Percentiles rank a stretch among this genome's conserved stretches.
These are phyloP conservation scores for Isabelozyma heimii DNA, from an alignment of 805 yeast species.

Conservation along the genomic window DNA sequence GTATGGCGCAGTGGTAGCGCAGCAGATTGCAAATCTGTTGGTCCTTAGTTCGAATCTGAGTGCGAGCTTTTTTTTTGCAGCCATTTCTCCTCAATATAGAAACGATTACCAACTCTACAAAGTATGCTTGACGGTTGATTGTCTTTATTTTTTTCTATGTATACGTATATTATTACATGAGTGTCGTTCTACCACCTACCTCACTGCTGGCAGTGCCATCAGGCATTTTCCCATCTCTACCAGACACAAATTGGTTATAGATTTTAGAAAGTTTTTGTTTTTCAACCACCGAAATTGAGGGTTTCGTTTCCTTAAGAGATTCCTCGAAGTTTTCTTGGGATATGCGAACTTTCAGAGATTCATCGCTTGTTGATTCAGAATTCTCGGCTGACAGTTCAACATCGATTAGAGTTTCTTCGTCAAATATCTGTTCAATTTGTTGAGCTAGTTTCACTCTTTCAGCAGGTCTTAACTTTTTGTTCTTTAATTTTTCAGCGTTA, in stretches of 20 bases:
- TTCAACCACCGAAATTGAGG: slow-evolving; percentile 83
- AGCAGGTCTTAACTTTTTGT: slow-evolving; percentile 27
- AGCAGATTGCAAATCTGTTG: slow-evolving; percentile 94
- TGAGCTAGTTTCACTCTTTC: slow-evolving; percentile 40
- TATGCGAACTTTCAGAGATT: slow-evolving; percentile 40
- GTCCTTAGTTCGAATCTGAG: slow-evolving; percentile 92
- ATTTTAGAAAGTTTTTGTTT: slow-evolving; percentile 57
- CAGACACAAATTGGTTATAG: slow-evolving; percentile 70
- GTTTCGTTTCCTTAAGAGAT: slow-evolving; percentile 74
- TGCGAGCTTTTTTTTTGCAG: slow-evolving; percentile 51
- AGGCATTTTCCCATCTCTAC: slow-evolving; percentile 85
- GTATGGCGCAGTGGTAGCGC: slow-evolving; percentile 94
- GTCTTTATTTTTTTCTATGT: not conserved
- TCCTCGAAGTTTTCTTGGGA: slow-evolving; percentile 52
- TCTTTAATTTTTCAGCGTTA: slow-evolving; percentile 26
- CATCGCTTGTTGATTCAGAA: slow-evolving; percentile 10
- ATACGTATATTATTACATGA: slow-evolving; percentile 49
- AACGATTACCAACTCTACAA: not conserved
- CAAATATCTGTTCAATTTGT: slow-evolving; percentile 41
- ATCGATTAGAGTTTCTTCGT: slow-evolving; percentile 5
- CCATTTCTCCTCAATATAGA: not conserved
- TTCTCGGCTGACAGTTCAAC: slow-evolving; percentile 4
- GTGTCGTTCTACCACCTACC: slow-evolving; percentile 80
- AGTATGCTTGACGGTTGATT: not conserved
- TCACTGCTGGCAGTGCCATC: slow-evolving; percentile 77